Percentiles rank a stretch among this genome's conserved stretches.
These are phyloP conservation scores for Angomonas ambiguus DNA, from an alignment of 208 protist genomes.

Conservation along the genomic window DNA sequence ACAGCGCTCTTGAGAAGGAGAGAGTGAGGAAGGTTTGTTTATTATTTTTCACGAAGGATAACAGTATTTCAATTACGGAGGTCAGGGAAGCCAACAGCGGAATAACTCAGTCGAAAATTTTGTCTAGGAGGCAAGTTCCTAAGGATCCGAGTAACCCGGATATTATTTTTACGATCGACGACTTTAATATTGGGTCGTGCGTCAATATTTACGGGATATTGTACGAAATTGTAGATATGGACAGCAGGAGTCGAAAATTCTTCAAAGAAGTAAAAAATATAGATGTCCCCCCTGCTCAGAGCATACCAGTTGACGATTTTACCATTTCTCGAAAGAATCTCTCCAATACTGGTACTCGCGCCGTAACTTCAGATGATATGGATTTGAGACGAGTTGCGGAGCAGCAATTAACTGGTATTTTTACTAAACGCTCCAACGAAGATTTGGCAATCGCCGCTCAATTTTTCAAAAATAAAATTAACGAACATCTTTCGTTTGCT, in stretches of 20 bases:
- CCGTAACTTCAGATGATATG: conserved; percentile 81
- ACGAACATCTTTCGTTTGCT: conserved; percentile 79
- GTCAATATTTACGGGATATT: conserved; percentile 68
- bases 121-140: conserved; percentile 74
- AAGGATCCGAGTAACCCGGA: conserved; percentile 33
- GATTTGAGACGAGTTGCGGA: conserved; percentile 79
- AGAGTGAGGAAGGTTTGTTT: conserved; percentile 75
- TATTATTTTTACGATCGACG: conserved; percentile 58
- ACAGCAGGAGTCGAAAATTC: conserved; percentile 67
- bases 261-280: conserved; percentile 45
- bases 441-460: conserved; percentile 79
- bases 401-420: conserved; percentile 84
- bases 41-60: conserved; percentile 66
- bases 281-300: conserved; percentile 30
- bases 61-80: conserved; percentile 78
- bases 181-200: conserved; percentile 64
- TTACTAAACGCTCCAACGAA: conserved; percentile 83
- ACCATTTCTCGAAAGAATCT: conserved; percentile 16
- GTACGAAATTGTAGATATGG: conserved; percentile 82
- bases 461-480: conserved; percentile 84
- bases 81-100: conserved; percentile 68
- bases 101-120: conserved; percentile 58
- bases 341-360: conserved; percentile 31
- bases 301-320: conserved; percentile 49
- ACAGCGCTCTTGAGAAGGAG: conserved; percentile 50